phyloP scores from a whole-genome alignment of 2,329 filamentous ascomycete genomes.

The Chrysoporthe cubensis region DNA sequence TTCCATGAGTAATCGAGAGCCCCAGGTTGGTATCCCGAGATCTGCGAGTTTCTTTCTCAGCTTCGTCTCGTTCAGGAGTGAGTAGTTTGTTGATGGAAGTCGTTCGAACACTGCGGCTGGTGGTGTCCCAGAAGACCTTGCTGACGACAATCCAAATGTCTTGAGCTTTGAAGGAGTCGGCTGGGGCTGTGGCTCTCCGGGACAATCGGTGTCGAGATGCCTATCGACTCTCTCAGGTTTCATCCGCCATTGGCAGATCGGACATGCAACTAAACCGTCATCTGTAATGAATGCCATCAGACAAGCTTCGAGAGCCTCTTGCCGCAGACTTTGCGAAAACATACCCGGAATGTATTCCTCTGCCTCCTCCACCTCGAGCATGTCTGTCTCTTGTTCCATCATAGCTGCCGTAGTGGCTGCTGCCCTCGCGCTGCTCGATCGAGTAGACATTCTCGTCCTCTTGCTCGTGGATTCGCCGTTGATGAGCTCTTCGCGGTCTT shows the following conservation, averaged over 20 bases:
- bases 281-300: conserved; percentile 44
- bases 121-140: conserved; percentile 24
- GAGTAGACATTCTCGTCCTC: conserved; percentile 56
- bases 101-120: conserved; percentile 57
- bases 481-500: conserved; percentile 42
- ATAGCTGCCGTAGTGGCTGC: conserved; percentile 44
- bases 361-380: conserved; percentile 40
- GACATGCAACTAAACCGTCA: conserved; percentile 81
- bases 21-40: conserved; percentile 74
- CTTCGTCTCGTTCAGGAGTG: conserved; percentile 77
- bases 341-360: conserved; percentile 39
- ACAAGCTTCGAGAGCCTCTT: neutral
- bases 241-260: conserved; percentile 79
- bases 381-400: conserved; percentile 37
- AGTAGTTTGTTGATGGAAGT: conserved; percentile 83
- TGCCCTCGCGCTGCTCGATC: conserved; percentile 48
- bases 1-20: conserved; percentile 71
- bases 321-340: neutral
- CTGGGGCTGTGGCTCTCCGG: conserved; percentile 42
- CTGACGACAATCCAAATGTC: conserved; percentile 11
- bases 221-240: conserved; percentile 75
- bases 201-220: conserved; percentile 74
- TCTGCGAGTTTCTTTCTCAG: conserved; percentile 83
- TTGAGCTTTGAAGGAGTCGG: conserved; percentile 33
- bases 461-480: conserved; percentile 46